Evolutionary conservation across 371 early-diverging fungal genomes (phyloP), one percentile per base, ranked within the genome.

Genomic region (Dinochytrium kinnereticum): DNA sequence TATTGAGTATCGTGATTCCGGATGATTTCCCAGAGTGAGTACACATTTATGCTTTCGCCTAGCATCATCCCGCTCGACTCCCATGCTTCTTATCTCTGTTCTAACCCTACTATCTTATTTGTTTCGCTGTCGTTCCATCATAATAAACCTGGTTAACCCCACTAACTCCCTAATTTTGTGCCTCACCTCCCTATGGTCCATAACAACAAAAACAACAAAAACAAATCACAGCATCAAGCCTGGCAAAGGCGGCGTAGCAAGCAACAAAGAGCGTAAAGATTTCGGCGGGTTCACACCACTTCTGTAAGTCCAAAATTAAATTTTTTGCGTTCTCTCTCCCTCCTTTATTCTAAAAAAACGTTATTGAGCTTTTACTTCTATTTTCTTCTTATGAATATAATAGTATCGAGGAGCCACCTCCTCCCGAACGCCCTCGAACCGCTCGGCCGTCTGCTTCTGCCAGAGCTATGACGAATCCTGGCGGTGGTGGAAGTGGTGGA

Each of bases 21-120:
- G 82, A 81, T 15, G 84, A 85, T 50, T 83, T 83, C 57, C 82
- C 81, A 5, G 83, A 83, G 83, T 83, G 78, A 59, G 80, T 33
- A 24, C 40, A 1, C 0, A 34, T 17, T 30, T 34, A 26, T 37
- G 21, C 34, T 61, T 37, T 53, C 26, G 26, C 55, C 26, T 13
- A 53, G 26, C 10, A 21, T 53, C 55, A 53, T 26, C 44, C 44
- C 44, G 19, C 19, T 44, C 19, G 7, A 13, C 44, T 44, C 19
- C 19, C 7, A 44, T 19, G 44, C 7, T n/a, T 44, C 44, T 44
- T 44, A 44, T 44, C 19, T 7, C 44, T 19, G 44, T 19, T 7
- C 19, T 44, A 19, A 13, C 44, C 38, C n/a, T n/a, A n/a, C n/a
- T n/a, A n/a, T n/a, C n/a, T n/a, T n/a, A n/a, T n/a, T n/a, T n/a